These are phyloP conservation scores for Microthlaspi erraticum DNA, from an alignment of 345 rosid genomes.

Conservation along the genomic window DNA sequence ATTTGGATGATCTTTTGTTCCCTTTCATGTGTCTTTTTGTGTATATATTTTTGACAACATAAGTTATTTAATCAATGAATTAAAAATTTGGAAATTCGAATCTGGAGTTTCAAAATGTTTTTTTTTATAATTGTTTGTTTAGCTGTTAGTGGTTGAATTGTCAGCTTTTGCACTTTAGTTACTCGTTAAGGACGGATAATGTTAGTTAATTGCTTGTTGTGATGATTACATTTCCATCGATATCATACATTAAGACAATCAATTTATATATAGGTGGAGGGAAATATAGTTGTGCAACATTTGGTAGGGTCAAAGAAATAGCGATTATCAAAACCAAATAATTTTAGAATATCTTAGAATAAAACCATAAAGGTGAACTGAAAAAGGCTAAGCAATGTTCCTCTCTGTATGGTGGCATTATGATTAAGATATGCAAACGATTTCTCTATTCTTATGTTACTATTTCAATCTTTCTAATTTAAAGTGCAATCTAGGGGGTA, in stretches of 20 bases:
- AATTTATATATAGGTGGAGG: constrained; percentile 23
- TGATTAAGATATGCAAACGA: constrained; percentile 24
- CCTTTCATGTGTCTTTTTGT: constrained; percentile 22
- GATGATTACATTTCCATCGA: constrained; percentile 29
- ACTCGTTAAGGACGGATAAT: constrained; percentile 28
- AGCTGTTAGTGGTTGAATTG: constrained; percentile 37
- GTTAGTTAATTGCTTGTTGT: constrained; percentile 23
- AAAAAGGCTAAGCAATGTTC: constrained; percentile 33
- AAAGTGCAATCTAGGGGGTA: constrained; percentile 30
- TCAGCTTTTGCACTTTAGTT: constrained; percentile 32
- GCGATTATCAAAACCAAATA: not conserved
- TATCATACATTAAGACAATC: not conserved
- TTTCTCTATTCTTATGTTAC: not conserved
- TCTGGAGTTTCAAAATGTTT: constrained; percentile 26
- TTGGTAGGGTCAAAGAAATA: constrained; percentile 29
- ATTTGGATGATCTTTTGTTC: constrained; percentile 33
- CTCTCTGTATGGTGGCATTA: constrained; percentile 34
- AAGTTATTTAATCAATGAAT: not conserved
- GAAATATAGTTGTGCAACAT: constrained; percentile 13
- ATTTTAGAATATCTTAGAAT: no score
- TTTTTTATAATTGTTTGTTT: constrained; percentile 8
- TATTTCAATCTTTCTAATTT: constrained; percentile 26
- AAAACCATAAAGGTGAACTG: constrained; percentile 5
- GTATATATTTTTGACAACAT: constrained; percentile 2
- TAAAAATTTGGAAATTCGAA: constrained; percentile 21